These are phyloP conservation scores for Microcyclospora tardicrescens DNA, from an alignment of 2,329 filamentous ascomycete genomes.

Conservation along the genomic window DNA sequence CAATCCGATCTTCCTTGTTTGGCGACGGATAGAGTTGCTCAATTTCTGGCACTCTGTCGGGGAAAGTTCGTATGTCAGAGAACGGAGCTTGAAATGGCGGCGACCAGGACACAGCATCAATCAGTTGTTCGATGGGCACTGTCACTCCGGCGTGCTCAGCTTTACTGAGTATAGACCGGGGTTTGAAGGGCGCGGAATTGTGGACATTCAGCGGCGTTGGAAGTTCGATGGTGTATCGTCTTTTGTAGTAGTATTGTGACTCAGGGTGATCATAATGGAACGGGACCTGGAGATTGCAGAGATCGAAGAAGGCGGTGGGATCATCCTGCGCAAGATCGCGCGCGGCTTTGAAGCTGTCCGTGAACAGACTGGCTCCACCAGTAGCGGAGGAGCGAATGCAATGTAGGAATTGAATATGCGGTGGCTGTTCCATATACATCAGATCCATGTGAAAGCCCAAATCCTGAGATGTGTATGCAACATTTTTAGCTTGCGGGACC, in stretches of 20 bases:
- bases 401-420: slow-evolving; percentile 76
- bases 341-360: slow-evolving; percentile 56
- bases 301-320: slow-evolving; percentile 5
- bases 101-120: slow-evolving; percentile 23
- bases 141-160: background rate
- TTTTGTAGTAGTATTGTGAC: slow-evolving; percentile 35
- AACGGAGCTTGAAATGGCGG: slow-evolving; percentile 26
- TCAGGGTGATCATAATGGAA: slow-evolving; percentile 31
- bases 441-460: slow-evolving; percentile 90
- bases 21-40: background rate
- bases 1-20: background rate
- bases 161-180: background rate
- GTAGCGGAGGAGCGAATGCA: slow-evolving; percentile 68
- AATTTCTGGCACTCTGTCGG: background rate
- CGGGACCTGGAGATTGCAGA: slow-evolving; percentile 23
- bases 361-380: slow-evolving; percentile 79
- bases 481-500: slow-evolving; percentile 73
- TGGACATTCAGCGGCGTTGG: background rate
- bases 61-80: background rate
- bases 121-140: slow-evolving; percentile 9
- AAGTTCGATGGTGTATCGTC: slow-evolving; percentile 15
- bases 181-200: background rate
- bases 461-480: slow-evolving; percentile 70
- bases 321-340: slow-evolving; percentile 15
- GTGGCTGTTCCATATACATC: slow-evolving; percentile 68